Evolutionary conservation across 768 basidiomycete genomes (phyloP).

Genomic region (Trametes maxima): DNA sequence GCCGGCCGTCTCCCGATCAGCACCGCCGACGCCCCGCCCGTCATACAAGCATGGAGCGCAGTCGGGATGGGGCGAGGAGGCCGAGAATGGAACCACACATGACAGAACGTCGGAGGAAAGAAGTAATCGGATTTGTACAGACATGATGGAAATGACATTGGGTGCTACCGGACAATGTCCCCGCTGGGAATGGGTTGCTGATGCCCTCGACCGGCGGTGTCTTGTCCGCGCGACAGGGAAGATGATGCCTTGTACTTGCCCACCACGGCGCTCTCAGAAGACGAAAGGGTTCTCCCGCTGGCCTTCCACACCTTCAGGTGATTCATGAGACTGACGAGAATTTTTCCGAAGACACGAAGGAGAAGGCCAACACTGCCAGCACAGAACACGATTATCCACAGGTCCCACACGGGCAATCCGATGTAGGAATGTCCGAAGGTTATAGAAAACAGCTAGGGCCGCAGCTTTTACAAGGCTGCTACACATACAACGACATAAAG

Average conservation of each 20-base stretch:
- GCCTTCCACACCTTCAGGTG: too few relatives aligned
- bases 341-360: too few relatives aligned
- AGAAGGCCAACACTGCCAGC: neutral
- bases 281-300: too few relatives aligned
- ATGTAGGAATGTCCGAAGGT: neutral
- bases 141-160: neutral
- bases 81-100: neutral
- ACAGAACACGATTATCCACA: constrained; percentile 20
- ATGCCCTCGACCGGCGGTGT: too few relatives aligned
- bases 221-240: too few relatives aligned
- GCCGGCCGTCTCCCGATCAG: too few relatives aligned
- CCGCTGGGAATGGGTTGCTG: neutral
- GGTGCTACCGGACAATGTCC: constrained; percentile 37
- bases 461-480: constrained; percentile 12
- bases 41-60: too few relatives aligned
- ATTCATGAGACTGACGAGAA: too few relatives aligned
- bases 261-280: too few relatives aligned
- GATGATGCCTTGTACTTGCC: too few relatives aligned
- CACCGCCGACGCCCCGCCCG: too few relatives aligned
- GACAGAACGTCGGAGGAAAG: neutral
- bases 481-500: constrained; percentile 8
- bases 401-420: neutral
- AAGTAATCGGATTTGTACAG: constrained; percentile 17
- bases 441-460: constrained; percentile 1
- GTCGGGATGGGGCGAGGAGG: neutral